phyloP scores from a whole-genome alignment of 768 basidiomycete species.

The Exidia glandulosa region DNA sequence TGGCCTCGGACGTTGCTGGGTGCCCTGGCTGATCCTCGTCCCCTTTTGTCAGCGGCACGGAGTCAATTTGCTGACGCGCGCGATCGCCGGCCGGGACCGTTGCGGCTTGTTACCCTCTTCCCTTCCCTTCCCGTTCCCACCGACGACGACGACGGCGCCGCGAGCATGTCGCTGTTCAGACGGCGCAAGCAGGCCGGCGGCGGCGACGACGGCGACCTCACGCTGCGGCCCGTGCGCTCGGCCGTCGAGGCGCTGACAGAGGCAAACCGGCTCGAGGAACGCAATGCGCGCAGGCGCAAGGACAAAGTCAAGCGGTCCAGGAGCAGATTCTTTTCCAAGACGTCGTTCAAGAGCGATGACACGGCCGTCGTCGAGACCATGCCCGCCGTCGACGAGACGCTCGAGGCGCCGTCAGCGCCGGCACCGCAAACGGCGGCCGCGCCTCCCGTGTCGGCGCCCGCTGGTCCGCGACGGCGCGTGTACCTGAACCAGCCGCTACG shows the following conservation, averaged over 20 bases:
- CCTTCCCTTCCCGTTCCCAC: too few species aligned
- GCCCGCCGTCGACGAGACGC: background rate
- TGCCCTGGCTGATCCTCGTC: too few species aligned
- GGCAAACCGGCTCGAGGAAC: slow-evolving; percentile 68
- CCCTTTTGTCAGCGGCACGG: too few species aligned
- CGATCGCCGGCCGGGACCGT: too few species aligned
- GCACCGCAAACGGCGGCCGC: background rate
- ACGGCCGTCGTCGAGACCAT: background rate
- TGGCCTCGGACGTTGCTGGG: too few species aligned
- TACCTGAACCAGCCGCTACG: slow-evolving; percentile 70
- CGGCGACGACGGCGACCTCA: slow-evolving; percentile 61
- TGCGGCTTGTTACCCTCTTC: too few species aligned
- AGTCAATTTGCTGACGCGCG: too few species aligned
- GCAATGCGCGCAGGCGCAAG: slow-evolving; percentile 40
- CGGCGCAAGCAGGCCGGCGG: background rate
- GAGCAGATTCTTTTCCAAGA: background rate
- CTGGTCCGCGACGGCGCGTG: slow-evolving; percentile 56
- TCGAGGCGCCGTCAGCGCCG: background rate
- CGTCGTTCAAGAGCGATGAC: background rate
- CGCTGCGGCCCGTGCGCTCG: slow-evolving; percentile 84
- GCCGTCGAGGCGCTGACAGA: slow-evolving; percentile 86
- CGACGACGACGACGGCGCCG: too few species aligned
- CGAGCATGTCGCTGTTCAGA: background rate
- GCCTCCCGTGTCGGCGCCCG: slow-evolving; percentile 26
- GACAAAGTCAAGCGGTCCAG: slow-evolving; percentile 18